phyloP scores from a whole-genome alignment of 331 rosid species.

The Quercus phellos region DNA sequence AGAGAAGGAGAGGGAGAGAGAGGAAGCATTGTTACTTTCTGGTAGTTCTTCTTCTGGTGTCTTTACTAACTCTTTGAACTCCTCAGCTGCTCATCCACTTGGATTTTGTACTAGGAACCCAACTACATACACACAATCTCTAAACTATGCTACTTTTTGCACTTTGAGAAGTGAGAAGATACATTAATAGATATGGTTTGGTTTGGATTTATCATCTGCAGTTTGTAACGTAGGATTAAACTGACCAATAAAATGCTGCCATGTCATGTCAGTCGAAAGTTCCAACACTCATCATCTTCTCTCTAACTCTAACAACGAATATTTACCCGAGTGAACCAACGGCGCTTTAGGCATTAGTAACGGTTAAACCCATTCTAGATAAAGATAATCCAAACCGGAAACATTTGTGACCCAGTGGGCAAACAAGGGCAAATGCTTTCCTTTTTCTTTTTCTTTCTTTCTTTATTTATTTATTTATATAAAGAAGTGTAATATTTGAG shows the following conservation, averaged over 20 bases:
- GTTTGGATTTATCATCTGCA: not conserved
- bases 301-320: no score
- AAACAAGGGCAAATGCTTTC: no score
- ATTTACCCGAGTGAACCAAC: no score
- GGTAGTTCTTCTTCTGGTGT: not conserved
- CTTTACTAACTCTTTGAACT: not conserved
- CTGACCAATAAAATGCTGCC: not conserved
- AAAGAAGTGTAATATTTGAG: no score
- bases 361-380: no score
- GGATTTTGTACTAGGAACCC: not conserved
- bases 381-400: no score
- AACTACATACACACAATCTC: not conserved
- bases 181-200: not conserved
- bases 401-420: no score
- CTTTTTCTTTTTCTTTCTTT: no score
- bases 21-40: conserved; percentile 36
- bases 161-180: not conserved
- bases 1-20: conserved; percentile 46
- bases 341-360: no score
- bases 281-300: no score
- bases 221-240: not conserved
- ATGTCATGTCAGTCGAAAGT: not conserved
- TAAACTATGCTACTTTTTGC: not conserved
- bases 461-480: no score
- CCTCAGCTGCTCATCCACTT: conserved; percentile 34